phyloP scores from a whole-genome alignment of 2,329 filamentous ascomycete genomes.

The Chaetomiaceae sp. region DNA sequence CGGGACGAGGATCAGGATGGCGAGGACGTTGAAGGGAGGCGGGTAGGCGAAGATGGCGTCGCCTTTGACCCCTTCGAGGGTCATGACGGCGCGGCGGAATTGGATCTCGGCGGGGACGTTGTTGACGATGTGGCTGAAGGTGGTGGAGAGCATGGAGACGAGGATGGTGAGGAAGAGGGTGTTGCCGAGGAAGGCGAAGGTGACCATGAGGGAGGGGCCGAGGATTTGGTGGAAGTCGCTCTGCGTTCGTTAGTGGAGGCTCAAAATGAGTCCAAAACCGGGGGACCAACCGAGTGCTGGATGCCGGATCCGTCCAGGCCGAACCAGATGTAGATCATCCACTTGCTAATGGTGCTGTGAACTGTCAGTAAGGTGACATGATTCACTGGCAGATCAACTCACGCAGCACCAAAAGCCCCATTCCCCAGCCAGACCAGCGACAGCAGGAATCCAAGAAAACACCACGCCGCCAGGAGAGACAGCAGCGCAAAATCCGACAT shows the following conservation, averaged over 20 bases:
- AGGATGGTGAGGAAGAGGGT: constrained; percentile 85
- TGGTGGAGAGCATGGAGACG: constrained; percentile 81
- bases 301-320: constrained; percentile 71
- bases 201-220: constrained; percentile 73
- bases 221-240: constrained; percentile 74
- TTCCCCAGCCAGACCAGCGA: constrained; percentile 75
- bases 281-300: constrained; percentile 41
- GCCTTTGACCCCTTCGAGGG: constrained; percentile 79
- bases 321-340: constrained; percentile 95
- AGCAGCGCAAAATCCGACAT: constrained; percentile 80
- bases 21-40: constrained; percentile 78
- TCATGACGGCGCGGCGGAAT: constrained; percentile 74
- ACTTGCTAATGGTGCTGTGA: constrained; percentile 67
- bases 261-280: too few species aligned
- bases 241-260: constrained; percentile 34
- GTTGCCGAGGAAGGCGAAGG: constrained; percentile 81
- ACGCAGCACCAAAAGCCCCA: constrained; percentile 55
- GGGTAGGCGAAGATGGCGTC: constrained; percentile 80
- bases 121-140: constrained; percentile 70
- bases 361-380: constrained; percentile 1
- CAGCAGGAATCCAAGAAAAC: constrained; percentile 75
- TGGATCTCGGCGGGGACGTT: constrained; percentile 81
- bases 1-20: constrained; percentile 68
- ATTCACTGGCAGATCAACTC: constrained; percentile 21
- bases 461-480: constrained; percentile 73